Evolutionary conservation across 164 flowering plant species (phyloP).

Genomic region (Protea cynaroides): DNA sequence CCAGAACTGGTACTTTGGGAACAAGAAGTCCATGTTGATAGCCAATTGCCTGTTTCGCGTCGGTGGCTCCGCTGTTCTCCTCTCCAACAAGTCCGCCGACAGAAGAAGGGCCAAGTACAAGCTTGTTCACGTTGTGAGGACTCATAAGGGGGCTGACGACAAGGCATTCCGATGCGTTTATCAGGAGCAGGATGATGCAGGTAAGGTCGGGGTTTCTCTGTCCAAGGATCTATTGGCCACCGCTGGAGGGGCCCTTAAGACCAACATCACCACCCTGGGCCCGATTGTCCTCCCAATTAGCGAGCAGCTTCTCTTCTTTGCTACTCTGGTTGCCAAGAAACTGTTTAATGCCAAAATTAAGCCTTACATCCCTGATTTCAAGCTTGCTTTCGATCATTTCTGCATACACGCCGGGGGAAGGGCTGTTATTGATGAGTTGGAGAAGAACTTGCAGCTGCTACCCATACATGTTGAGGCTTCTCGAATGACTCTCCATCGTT

Average conservation of each 20-base stretch:
- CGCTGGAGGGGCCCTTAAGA: slow-evolving; percentile 37
- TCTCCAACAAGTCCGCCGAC: slow-evolving; percentile 41
- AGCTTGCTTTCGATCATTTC: slow-evolving; percentile 4
- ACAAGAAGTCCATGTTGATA: background rate
- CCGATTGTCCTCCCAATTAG: slow-evolving; percentile 39
- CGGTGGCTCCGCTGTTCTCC: slow-evolving; percentile 47
- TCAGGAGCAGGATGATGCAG: slow-evolving; percentile 37
- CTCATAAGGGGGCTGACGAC: slow-evolving; percentile 48
- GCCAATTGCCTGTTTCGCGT: slow-evolving; percentile 7
- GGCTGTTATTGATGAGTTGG: slow-evolving; percentile 8
- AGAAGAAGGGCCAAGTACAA: slow-evolving; percentile 31
- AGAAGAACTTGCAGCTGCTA: slow-evolving; percentile 3
- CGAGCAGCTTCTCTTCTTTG: slow-evolving; percentile 26
- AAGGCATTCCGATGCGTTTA: slow-evolving; percentile 33
- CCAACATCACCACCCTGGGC: slow-evolving; percentile 34
- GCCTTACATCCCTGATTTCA: slow-evolving; percentile 1
- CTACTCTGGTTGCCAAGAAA: background rate
- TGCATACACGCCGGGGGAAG: slow-evolving; percentile 10
- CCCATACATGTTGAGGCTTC: slow-evolving; percentile 6
- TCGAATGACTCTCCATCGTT: slow-evolving; percentile 11
- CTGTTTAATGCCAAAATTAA: background rate
- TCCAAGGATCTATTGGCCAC: slow-evolving; percentile 33
- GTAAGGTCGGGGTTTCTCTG: slow-evolving; percentile 32
- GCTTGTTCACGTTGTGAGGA: slow-evolving; percentile 40
- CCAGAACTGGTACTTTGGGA: background rate